Base-by-base conservation (phyloP, 2,329 filamentous ascomycete genomes). In the Ophiostoma populinum region DNA sequence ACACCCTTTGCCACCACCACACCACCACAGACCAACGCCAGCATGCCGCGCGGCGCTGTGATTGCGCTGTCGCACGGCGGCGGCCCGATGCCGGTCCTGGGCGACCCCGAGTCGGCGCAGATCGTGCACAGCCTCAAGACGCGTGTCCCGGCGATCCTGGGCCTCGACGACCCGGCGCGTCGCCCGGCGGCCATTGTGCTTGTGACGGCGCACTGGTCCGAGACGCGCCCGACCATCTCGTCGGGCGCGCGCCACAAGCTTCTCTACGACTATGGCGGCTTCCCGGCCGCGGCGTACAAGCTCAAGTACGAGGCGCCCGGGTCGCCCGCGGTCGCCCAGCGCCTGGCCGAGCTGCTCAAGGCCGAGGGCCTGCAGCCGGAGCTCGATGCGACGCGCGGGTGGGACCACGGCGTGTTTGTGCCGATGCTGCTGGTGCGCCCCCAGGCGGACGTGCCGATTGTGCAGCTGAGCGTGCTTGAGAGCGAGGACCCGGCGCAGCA, bases 401-500 rank as follows among this genome's bases (percentile, higher is more conserved):
- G 68, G 68, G 68, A 73, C 46, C 69, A 73, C 46, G 69, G 68
- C 52, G 66, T 73, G 38, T 73, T 72, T 48, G 51, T 73, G 18
- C 68, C 68, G 6, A 55, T 73, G 51, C 55, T 61, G 30, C 63
- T 73, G 28, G 61, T 67, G 44, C 51, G 63, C 37, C 68, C 69
- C 15, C 44, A 53, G 27, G 68, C 66, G 42, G 51, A 59, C 38
- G 47, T 68, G 3, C 68, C 69, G 32, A 55, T 73, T 20, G 54
- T 74, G n/a, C 68, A 72, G 46, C 45, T 73, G 36, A 68, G 63
- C 1, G 65, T 74, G 9, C 58, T 73, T 4, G 43, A 45, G 19
- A 63, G 58, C 13, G 67, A 73, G 45, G 58, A 65, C 32, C 56
- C 67, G 0, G 49, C 51, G 1, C 40, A 49, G 17, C 67, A 70